phyloP scores from a whole-genome alignment of 2,329 filamentous ascomycete genomes.

The Paradendryphiella salina region DNA sequence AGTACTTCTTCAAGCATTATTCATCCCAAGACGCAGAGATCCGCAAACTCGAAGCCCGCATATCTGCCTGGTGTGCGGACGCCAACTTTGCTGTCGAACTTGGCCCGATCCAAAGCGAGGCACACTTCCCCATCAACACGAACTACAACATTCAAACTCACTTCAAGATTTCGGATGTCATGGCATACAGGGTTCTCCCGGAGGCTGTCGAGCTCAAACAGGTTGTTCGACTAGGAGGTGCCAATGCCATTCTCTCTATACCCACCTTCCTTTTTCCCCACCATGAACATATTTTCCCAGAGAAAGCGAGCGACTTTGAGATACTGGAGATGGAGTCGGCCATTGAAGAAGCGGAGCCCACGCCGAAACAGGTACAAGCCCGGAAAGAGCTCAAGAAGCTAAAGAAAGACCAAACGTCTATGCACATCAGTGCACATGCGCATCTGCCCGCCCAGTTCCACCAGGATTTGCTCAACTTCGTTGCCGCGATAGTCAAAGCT shows the following conservation, averaged over 20 bases:
- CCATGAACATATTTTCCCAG: conserved; percentile 58
- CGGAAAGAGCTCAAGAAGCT: conserved; percentile 48
- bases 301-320: conserved; percentile 43
- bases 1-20: conserved; percentile 57
- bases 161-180: conserved; percentile 53
- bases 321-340: conserved; percentile 43
- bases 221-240: conserved; percentile 56
- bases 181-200: conserved; percentile 55
- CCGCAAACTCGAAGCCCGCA: conserved; percentile 50
- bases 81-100: conserved; percentile 59
- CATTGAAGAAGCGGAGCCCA: conserved; percentile 50
- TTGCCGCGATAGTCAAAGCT: conserved; percentile 60
- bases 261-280: conserved; percentile 58
- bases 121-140: conserved; percentile 55
- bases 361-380: conserved; percentile 50
- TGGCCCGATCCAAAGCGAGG: conserved; percentile 50
- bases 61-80: conserved; percentile 56
- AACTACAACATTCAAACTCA: conserved; percentile 54
- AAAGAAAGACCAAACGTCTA: conserved; percentile 54
- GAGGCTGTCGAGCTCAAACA: conserved; percentile 51
- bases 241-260: conserved; percentile 54
- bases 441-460: conserved; percentile 56
- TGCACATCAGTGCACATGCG: conserved; percentile 54
- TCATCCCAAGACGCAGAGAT: conserved; percentile 51
- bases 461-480: conserved; percentile 58